phyloP scores from a whole-genome alignment of 2,329 filamentous ascomycete species.

The Rugonectria rugulosa region DNA sequence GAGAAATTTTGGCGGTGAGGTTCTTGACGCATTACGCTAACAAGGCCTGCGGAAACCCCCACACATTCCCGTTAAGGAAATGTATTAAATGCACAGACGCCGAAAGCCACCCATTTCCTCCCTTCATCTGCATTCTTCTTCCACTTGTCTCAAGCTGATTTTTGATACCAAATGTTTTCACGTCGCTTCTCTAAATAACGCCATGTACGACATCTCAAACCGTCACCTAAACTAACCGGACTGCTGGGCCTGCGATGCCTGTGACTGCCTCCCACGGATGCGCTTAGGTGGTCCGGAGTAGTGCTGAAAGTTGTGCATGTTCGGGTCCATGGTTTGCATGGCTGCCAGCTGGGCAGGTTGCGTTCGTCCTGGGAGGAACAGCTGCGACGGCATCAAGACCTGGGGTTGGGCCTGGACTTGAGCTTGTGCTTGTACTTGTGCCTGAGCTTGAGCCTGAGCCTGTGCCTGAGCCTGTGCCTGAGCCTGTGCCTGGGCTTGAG shows the following conservation, averaged over 20 bases:
- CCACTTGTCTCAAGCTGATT: neutral
- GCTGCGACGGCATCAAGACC: conserved; percentile 39
- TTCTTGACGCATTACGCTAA: conserved; percentile 23
- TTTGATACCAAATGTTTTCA: no score
- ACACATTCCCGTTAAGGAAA: conserved; percentile 25
- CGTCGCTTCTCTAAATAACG: conserved; percentile 22
- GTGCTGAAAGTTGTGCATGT: conserved; percentile 40
- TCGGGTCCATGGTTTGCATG: conserved; percentile 33
- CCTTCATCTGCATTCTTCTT: conserved; percentile 9
- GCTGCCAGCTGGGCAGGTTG: conserved; percentile 35
- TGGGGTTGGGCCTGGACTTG: conserved; percentile 37
- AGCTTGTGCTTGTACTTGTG: conserved; percentile 29
- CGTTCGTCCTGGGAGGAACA: conserved; percentile 39
- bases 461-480: conserved; percentile 37
- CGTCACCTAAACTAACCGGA: conserved; percentile 18
- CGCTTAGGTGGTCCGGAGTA: conserved; percentile 42
- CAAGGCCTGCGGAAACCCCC: conserved; percentile 26
- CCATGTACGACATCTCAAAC: conserved; percentile 16
- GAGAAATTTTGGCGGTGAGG: conserved; percentile 43
- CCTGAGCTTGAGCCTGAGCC: conserved; percentile 33
- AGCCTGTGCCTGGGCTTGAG: conserved; percentile 29
- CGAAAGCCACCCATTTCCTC: neutral
- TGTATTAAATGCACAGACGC: conserved; percentile 13
- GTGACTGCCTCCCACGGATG: conserved; percentile 38
- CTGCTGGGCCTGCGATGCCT: conserved; percentile 26